Evolutionary conservation across 768 basidiomycete genomes (phyloP), one percentile per base, ranked within the genome.

Genomic region (Fomitopsis serialis): DNA sequence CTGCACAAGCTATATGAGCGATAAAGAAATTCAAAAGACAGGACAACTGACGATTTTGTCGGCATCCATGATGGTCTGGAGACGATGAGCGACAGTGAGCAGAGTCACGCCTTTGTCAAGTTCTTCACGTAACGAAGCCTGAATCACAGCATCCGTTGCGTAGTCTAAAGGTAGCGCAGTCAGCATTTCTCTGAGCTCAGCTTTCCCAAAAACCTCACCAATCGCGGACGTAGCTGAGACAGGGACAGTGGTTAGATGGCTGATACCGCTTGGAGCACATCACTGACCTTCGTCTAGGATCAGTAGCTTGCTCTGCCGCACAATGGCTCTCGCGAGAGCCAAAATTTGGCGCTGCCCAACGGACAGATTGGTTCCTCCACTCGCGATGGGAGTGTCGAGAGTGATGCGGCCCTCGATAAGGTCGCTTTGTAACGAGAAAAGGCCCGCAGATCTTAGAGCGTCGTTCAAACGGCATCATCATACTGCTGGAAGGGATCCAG

Each of bases 301-400:
- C 35, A 82, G 67, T 11, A 85, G 59, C 57, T 81, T 83, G 61
- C 78, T 80, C 43, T 69, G 63, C n/a, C 82, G 67, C 2, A 83
- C 75, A 52, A 84, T 76, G 1, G 82, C 82, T 25, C 83, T 69
- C 0, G 83, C 81, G 0, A 85, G 69, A 0, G 81, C 81, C 17
- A 85, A 65, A 13, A 85, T 75, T 62, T 84, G 83, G 10, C 81
- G 68, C 60, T 85, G 78, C 3, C 82, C 81, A n/a, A 84, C 73
- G 5, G 75, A 78, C n/a, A 79, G 61, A 55, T 78, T 79, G 1
- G 67, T 50, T 0, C 76, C 77, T 2, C 74, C 78, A 21, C 69
- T 70, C 2, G 76, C 66, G 32, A 80, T 73, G 25, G 58, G 55
- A 40, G 70, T 77, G 52, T 81, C 77, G 1, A 80, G 68, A 3